Evolutionary conservation across 768 basidiomycete species (phyloP), one percentile per base, ranked within the genome.

Genomic region (Cytidiella melzeri): DNA sequence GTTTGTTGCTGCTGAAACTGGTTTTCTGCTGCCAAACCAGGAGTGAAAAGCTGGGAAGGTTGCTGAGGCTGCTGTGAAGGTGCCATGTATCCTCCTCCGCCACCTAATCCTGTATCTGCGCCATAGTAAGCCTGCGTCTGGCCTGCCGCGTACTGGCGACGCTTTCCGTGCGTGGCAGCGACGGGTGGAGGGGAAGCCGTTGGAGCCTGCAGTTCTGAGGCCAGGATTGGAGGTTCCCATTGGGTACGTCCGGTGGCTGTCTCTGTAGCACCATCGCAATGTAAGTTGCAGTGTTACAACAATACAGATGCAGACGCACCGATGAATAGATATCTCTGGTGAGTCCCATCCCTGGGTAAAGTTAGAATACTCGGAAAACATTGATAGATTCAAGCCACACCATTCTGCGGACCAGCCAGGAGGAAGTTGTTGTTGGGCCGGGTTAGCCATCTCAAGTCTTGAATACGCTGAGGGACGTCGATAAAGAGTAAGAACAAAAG

Each of bases 391-490:
- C 1, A 20, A 23, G 30, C 67, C 73, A 57, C 64, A 91, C 94
- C 94, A 96, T 76, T 94, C 86, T 63, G 91, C 88, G 55, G 78
- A 74, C 94, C 94, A 96, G 37, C 93, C 94, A 55, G 85, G 86
- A 52, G 94, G 94, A 30, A 96, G 69, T 65, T 89, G 81, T 62
- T 81, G 77, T n/a, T n/a, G n/a, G n/a, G 66, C 58, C 38, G 73
- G 73, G 38, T 72, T 69, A 38, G 76, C 66, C 75, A 77, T 77
- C 21, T 47, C 40, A 15, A 18, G 18, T 48, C 13, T 23, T 43
- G 40, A 47, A 37, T 34, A 34, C 15, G 30, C 30, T 34, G 7
- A 7, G 9, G 30, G 15, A 7, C 9, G 30, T 34, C 30, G 30
- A 34, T 34, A 34, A 34, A 34, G 30, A 34, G 30, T 7, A 34